Percentiles rank a stretch among this genome's conserved stretches.
These are phyloP conservation scores for Colletotrichum cereale DNA, from an alignment of 2,329 filamentous ascomycete species.

Conservation along the genomic window DNA sequence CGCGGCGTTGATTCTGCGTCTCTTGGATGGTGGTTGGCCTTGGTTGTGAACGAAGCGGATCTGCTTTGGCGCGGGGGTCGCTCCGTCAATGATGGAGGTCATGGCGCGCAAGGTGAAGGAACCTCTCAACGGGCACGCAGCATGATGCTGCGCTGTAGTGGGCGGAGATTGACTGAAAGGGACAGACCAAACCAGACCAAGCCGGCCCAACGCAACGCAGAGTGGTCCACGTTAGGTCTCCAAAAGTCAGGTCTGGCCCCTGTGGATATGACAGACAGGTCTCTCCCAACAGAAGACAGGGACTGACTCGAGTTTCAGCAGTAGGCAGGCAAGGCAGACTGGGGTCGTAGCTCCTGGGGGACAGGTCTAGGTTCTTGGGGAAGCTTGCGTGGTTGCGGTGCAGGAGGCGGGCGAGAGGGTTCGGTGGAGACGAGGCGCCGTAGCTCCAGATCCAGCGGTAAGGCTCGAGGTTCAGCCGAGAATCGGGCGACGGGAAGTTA, in stretches of 20 bases:
- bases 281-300: slow-evolving; percentile 17
- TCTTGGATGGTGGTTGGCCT: slow-evolving; percentile 83
- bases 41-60: slow-evolving; percentile 88
- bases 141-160: slow-evolving; percentile 40
- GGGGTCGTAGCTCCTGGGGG: slow-evolving; percentile 26
- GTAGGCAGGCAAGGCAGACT: slow-evolving; percentile 16
- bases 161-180: slow-evolving; percentile 25
- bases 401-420: slow-evolving; percentile 7
- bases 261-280: slow-evolving; percentile 29
- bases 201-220: slow-evolving; percentile 3
- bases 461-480: slow-evolving; percentile 23
- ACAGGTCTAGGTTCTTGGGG: slow-evolving; percentile 14
- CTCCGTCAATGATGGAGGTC: slow-evolving; percentile 53
- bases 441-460: slow-evolving; percentile 27
- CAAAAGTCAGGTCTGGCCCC: slow-evolving; percentile 23
- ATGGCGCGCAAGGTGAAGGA: slow-evolving; percentile 39
- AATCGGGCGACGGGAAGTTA: slow-evolving; percentile 20
- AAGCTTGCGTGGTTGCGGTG: slow-evolving; percentile 28
- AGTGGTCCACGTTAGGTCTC: slow-evolving; percentile 22
- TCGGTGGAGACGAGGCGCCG: slow-evolving; percentile 29
- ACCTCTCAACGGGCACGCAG: slow-evolving; percentile 37
- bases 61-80: slow-evolving; percentile 64
- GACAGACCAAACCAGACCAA: slow-evolving; percentile 8
- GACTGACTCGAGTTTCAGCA: slow-evolving; percentile 8
- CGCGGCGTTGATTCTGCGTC: slow-evolving; percentile 83